A percentile compares a stretch with the other conserved stretches of the same genome.
phyloP scores from a whole-genome alignment of 257 asterid species.

The Vinca minor region DNA sequence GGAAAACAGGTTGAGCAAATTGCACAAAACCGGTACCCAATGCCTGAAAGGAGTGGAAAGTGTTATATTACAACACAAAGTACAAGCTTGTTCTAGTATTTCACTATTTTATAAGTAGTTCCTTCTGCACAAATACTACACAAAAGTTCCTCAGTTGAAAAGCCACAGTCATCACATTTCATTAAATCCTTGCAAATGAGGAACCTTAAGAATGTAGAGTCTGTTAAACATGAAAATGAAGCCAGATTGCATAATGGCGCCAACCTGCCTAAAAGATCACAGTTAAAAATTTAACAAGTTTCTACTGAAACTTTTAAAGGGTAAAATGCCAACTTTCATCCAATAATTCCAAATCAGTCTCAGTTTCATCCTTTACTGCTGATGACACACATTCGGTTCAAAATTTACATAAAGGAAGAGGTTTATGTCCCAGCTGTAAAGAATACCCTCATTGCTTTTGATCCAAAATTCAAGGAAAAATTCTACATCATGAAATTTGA shows the following conservation, averaged over 20 bases:
- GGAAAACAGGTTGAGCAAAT: constrained; percentile 88
- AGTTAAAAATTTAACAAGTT: background rate
- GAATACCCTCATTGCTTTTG: background rate
- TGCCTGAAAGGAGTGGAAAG: constrained; percentile 56
- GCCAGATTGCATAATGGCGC: background rate
- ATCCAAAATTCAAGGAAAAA: background rate
- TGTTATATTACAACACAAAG: background rate
- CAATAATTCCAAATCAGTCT: background rate
- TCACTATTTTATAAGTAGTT: too few relatives aligned
- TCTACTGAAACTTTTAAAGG: background rate
- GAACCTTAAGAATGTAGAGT: too few relatives aligned
- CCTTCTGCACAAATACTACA: background rate
- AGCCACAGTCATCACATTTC: too few relatives aligned
- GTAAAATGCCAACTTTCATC: background rate
- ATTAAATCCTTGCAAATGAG: background rate
- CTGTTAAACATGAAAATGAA: background rate
- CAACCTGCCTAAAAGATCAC: background rate
- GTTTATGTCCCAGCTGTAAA: background rate
- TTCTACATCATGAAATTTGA: too few relatives aligned
- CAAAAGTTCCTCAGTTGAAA: background rate
- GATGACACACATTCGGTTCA: background rate
- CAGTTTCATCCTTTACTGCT: background rate
- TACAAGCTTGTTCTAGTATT: background rate
- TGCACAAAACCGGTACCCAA: constrained; percentile 77
- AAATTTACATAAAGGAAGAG: background rate